A percentile compares a stretch with the other conserved stretches of the same genome.
phyloP scores from a whole-genome alignment of 495 filamentous ascomycete species.

The Penicilliopsis zonata region DNA sequence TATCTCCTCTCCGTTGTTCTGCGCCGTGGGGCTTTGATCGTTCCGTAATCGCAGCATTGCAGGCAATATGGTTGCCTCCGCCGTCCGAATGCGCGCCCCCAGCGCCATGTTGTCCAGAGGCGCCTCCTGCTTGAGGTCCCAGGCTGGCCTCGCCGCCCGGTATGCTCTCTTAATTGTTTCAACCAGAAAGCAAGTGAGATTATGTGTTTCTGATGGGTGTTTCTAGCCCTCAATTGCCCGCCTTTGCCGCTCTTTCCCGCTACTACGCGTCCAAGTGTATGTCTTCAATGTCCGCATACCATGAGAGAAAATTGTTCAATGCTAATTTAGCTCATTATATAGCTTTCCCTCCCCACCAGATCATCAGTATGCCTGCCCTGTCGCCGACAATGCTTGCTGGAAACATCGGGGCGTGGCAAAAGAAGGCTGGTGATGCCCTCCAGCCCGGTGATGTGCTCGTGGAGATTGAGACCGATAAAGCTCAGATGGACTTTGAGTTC shows the following conservation, averaged over 20 bases:
- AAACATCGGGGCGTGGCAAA: slow-evolving; percentile 97
- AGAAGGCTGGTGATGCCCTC: slow-evolving; percentile 83
- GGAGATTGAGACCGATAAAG: slow-evolving; percentile 99
- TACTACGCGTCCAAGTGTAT: slow-evolving; percentile 73
- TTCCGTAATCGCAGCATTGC: slow-evolving; percentile 17
- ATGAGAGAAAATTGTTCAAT: too few relatives aligned
- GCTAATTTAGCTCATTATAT: too few relatives aligned
- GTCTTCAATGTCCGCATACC: slow-evolving; percentile 13
- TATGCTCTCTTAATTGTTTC: too few relatives aligned
- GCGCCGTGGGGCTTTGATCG: slow-evolving; percentile 17
- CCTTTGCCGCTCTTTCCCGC: slow-evolving; percentile 50
- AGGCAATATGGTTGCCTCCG: slow-evolving; percentile 33
- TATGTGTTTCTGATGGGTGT: slow-evolving; percentile 1
- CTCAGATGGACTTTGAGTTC: slow-evolving; percentile 99
- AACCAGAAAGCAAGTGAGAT: slow-evolving; percentile 4
- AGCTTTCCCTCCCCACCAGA: slow-evolving; percentile 85
- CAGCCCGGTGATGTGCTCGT: slow-evolving; percentile 93
- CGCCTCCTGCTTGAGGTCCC: slow-evolving; percentile 30
- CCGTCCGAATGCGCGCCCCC: slow-evolving; percentile 35
- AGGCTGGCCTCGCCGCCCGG: too few relatives aligned
- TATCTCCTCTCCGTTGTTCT: slow-evolving; percentile 10
- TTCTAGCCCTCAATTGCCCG: slow-evolving; percentile 35
- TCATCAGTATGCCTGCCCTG: slow-evolving; percentile 96
- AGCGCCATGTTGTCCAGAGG: slow-evolving; percentile 34
- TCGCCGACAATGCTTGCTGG: slow-evolving; percentile 96